phyloP scores from a whole-genome alignment of 2,329 filamentous ascomycete genomes.

The Cytospora chrysosperma region DNA sequence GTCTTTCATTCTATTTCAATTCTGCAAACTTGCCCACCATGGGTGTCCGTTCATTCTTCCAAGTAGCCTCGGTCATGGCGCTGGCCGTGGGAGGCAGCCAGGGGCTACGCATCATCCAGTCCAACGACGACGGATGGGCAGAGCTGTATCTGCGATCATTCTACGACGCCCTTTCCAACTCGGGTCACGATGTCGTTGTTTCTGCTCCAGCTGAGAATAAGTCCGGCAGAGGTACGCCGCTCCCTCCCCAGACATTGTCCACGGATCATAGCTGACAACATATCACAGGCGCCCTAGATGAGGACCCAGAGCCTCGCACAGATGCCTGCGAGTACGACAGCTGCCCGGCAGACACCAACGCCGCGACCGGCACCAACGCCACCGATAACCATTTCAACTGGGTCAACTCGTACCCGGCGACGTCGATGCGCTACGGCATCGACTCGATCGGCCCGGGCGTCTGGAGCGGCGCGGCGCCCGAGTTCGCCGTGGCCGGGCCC shows the following conservation, averaged over 20 bases:
- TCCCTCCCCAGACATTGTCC: background rate
- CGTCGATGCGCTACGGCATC: slow-evolving; percentile 63
- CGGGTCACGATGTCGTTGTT: slow-evolving; percentile 61
- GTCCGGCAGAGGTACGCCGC: slow-evolving; percentile 55
- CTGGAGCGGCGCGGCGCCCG: slow-evolving; percentile 52
- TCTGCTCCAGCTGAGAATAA: slow-evolving; percentile 66
- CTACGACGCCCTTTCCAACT: slow-evolving; percentile 52
- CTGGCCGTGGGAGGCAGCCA: slow-evolving; percentile 8
- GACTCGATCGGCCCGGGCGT: slow-evolving; percentile 52
- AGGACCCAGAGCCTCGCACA: slow-evolving; percentile 46
- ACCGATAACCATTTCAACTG: slow-evolving; percentile 63
- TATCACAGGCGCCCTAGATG: slow-evolving; percentile 51
- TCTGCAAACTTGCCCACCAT: slow-evolving; percentile 1
- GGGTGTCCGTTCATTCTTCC: slow-evolving; percentile 20
- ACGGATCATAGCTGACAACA: slow-evolving; percentile 11
- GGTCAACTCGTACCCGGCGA: slow-evolving; percentile 70
- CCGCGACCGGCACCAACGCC: slow-evolving; percentile 54
- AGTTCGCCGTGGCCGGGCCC: slow-evolving; percentile 64
- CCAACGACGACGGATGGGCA: slow-evolving; percentile 74
- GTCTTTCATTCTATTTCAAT: background rate
- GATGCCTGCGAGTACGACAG: slow-evolving; percentile 59
- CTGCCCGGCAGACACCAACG: slow-evolving; percentile 55
- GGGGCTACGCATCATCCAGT: slow-evolving; percentile 52
- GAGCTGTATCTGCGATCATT: slow-evolving; percentile 64
- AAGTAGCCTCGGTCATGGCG: slow-evolving; percentile 11